phyloP scores from a whole-genome alignment of 805 yeast genomes.

The Saccharomycopsis fermentans region DNA sequence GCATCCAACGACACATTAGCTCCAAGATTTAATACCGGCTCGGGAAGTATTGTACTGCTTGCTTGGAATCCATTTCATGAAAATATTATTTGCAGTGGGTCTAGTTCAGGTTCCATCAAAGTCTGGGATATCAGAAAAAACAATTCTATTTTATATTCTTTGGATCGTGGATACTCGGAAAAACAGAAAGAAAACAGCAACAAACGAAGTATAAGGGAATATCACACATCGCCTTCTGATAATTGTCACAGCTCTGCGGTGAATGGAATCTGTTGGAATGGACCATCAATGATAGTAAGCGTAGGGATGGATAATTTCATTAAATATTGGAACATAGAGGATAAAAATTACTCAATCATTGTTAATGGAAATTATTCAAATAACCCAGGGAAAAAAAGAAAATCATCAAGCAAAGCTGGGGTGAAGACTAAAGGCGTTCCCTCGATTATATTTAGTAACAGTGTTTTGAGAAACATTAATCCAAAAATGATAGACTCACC shows the following conservation, averaged over 20 bases:
- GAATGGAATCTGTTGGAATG: constrained; percentile 69
- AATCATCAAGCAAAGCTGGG: background rate
- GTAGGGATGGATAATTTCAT: constrained; percentile 76
- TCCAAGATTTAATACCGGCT: background rate
- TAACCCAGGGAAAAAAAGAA: background rate
- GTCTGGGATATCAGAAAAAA: constrained; percentile 81
- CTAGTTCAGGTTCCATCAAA: constrained; percentile 68
- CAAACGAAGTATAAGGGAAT: constrained; percentile 22
- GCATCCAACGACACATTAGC: constrained; percentile 22
- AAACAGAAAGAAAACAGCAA: constrained; percentile 20
- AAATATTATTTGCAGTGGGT: constrained; percentile 65
- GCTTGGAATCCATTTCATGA: constrained; percentile 67
- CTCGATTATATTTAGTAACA: background rate
- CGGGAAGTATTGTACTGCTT: constrained; percentile 2
- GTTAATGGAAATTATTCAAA: background rate
- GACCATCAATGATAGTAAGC: constrained; percentile 52
- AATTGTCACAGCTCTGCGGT: constrained; percentile 70
- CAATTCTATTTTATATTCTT: constrained; percentile 47
- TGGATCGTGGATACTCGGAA: constrained; percentile 38
- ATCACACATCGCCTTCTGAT: constrained; percentile 21
- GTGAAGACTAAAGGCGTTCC: background rate
- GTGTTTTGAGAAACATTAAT: background rate
- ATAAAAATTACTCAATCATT: background rate
- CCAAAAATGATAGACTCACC: background rate
- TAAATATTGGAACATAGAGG: constrained; percentile 61